A percentile compares a stretch with the other conserved stretches of the same genome.
Conservation (phyloP, 768 basidiomycete genomes). For the Tremella fuciformis region DNA sequence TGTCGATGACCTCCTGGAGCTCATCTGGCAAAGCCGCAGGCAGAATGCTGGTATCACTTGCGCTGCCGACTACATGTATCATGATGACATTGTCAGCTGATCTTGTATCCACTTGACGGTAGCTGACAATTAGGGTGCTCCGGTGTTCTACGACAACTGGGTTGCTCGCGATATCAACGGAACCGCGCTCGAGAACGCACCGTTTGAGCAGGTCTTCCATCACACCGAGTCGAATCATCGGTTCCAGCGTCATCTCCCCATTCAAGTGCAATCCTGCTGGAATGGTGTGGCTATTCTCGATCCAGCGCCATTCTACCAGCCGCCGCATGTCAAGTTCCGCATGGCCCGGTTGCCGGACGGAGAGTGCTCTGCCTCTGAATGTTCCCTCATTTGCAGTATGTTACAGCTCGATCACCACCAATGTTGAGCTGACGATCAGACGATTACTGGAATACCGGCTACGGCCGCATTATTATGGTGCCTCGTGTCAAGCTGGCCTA, state of each 20-base stretch:
- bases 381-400: conserved; percentile 82
- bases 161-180: conserved; percentile 98
- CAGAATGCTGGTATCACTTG: conserved; percentile 99
- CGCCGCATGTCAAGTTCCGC: conserved; percentile 86
- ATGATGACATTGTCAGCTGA: conserved; percentile 75
- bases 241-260: conserved; percentile 86
- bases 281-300: conserved; percentile 95
- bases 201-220: conserved; percentile 92
- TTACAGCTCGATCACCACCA: conserved; percentile 8
- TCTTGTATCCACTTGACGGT: neutral
- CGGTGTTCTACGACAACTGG: conserved; percentile 89
- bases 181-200: conserved; percentile 95
- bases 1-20: conserved; percentile 93
- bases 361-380: conserved; percentile 94
- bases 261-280: conserved; percentile 98
- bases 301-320: conserved; percentile 89
- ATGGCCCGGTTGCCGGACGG: conserved; percentile 86
- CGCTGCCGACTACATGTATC: conserved; percentile 98
- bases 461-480: conserved; percentile 96
- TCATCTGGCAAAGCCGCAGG: conserved; percentile 87
- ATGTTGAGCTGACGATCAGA: conserved; percentile 49
- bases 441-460: conserved; percentile 95
- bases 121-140: conserved; percentile 59
- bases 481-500: conserved; percentile 95
- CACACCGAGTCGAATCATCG: conserved; percentile 69